These are phyloP conservation scores for Globisporangium camurandrum DNA, from an alignment of 352 stramenopile species.

Conservation along the genomic window DNA sequence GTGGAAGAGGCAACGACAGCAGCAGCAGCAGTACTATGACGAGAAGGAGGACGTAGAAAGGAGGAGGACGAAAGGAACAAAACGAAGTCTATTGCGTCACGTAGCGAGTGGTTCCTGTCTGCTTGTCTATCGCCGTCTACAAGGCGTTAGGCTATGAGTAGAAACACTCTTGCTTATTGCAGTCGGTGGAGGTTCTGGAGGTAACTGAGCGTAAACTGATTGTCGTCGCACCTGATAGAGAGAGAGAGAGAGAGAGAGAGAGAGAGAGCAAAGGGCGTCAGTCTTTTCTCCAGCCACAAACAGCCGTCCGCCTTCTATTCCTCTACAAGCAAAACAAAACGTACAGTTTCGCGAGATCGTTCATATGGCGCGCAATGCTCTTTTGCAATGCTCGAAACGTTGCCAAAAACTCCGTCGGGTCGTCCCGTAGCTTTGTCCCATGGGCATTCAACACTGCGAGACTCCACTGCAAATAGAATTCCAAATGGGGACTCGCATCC, in stretches of 20 bases:
- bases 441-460: conserved; percentile 92
- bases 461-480: conserved; percentile 97
- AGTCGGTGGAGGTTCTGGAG: conserved; percentile 62
- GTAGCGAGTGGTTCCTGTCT: too few relatives aligned
- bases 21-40: neutral
- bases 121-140: too few relatives aligned
- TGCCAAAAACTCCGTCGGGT: conserved; percentile 65
- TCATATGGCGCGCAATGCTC: conserved; percentile 74
- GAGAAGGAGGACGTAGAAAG: neutral
- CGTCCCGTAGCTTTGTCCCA: conserved; percentile 77
- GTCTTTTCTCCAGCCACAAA: too few relatives aligned
- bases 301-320: too few relatives aligned
- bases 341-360: conserved; percentile 83
- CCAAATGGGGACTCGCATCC: conserved; percentile 90
- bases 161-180: too few relatives aligned
- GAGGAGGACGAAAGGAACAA: neutral
- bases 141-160: too few relatives aligned
- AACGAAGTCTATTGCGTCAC: conserved; percentile 14
- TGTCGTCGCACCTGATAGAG: conserved; percentile 74
- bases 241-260: too few relatives aligned
- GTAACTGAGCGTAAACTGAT: conserved; percentile 86
- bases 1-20: too few relatives aligned
- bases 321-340: too few relatives aligned
- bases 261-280: too few relatives aligned
- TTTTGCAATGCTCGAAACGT: conserved; percentile 85